Evolutionary conservation across 768 basidiomycete genomes (phyloP).

Genomic region (Mycena latifolia): DNA sequence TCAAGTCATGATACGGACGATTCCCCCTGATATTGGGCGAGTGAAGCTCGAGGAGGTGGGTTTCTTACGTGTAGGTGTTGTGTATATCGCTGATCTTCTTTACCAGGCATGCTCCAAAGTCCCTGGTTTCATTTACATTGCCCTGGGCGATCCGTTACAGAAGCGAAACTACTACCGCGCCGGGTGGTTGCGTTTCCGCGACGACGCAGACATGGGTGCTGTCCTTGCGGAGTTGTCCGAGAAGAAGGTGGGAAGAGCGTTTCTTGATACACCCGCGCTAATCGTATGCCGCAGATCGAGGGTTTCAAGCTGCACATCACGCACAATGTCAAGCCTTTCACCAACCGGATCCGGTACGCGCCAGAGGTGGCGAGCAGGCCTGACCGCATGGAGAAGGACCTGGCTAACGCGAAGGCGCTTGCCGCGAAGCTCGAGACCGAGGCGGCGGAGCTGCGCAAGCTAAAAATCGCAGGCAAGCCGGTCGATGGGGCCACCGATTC

Average conservation of each 20-base stretch:
- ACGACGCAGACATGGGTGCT: constrained; percentile 84
- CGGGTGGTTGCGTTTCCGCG: constrained; percentile 91
- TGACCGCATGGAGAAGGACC: constrained; percentile 85
- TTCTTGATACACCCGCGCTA: constrained; percentile 12
- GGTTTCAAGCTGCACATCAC: constrained; percentile 94
- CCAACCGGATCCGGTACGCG: constrained; percentile 81
- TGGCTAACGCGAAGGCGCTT: constrained; percentile 80
- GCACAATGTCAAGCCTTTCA: constrained; percentile 82
- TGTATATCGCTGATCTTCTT: constrained; percentile 24
- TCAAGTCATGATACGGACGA: constrained; percentile 95
- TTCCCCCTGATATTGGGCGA: constrained; percentile 93
- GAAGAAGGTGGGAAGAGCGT: constrained; percentile 72
- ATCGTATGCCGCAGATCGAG: constrained; percentile 75
- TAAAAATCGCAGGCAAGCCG: constrained; percentile 43
- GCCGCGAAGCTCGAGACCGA: constrained; percentile 83
- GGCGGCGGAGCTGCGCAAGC: constrained; percentile 63
- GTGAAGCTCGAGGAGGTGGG: constrained; percentile 90
- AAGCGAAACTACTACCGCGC: constrained; percentile 96
- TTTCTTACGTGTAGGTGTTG: constrained; percentile 19
- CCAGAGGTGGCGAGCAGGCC: constrained; percentile 87
- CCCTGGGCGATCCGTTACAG: constrained; percentile 91
- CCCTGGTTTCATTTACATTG: constrained; percentile 89
- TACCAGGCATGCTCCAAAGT: constrained; percentile 79
- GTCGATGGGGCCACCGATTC: constrained; percentile 38
- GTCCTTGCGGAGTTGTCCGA: constrained; percentile 84